Evolutionary conservation across 768 basidiomycete genomes (phyloP), one percentile per base, ranked within the genome.

Genomic region (Russula sp.): DNA sequence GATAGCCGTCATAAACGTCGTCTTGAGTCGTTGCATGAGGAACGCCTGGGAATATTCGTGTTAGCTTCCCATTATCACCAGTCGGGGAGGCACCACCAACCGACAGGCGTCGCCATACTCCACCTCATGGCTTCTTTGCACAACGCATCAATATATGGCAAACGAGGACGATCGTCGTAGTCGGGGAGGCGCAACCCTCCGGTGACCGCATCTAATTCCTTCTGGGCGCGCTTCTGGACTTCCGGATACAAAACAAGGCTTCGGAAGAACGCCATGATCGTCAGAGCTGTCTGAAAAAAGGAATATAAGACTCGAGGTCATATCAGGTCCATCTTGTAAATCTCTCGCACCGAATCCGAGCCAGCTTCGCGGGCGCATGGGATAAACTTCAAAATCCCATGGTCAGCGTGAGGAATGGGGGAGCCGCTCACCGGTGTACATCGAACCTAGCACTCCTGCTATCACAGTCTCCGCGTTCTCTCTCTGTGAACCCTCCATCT

Each of bases 21-120:
- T 85, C 81, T 67, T 82, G 77, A 73, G 76, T 80, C 66, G 82
- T 61, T 41, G 81, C 73, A 56, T 85, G 84, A 0, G 84, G 82
- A 49, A 86, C 75, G 53, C 75, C 83, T 85, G 38, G 45, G 46
- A 25, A 43, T 47, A 14, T 9, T n/a, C 11, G 35, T 13, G 4
- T 47, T 2, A 38, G n/a, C 25, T 36, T 34, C 29, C 9, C 6
- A 7, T 29, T 5, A 38, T 35, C 45, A 16, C 38, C 39, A 29
- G 25, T 9, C 29, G 9, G 25, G 25, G 35, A 8, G 9, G 22
- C 1, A 43, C 11, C 38, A 50, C 61, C 6, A 65, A 81, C 83
- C 78, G 9, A 83, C 63, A 11, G 83, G 83, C 35, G 81, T 78
- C 39, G 80, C 75, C 10, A 70, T 75, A 35, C 76, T 75, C 82